phyloP scores from a whole-genome alignment of 495 filamentous ascomycete species.

The Glarea lozoyensis region DNA sequence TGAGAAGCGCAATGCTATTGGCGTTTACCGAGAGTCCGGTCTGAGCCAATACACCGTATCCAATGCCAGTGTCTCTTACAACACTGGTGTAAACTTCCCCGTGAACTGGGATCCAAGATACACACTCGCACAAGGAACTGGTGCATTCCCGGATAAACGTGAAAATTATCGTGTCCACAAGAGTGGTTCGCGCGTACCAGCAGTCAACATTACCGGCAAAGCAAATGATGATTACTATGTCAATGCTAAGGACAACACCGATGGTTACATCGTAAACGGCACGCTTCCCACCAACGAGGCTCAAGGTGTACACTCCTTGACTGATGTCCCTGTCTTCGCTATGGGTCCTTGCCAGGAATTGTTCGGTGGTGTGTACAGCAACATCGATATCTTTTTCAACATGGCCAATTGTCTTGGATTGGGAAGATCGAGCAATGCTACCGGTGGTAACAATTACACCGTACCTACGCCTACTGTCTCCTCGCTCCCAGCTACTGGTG shows the following conservation, averaged over 20 bases:
- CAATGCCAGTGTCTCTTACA: conserved; percentile 37
- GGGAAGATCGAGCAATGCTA: conserved; percentile 14
- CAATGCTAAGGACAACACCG: conserved; percentile 51
- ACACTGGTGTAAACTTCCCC: conserved; percentile 59
- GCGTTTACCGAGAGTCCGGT: conserved; percentile 56
- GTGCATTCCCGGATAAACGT: conserved; percentile 55
- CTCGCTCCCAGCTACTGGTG: neutral
- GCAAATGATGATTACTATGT: conserved; percentile 41
- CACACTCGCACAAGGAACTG: conserved; percentile 55
- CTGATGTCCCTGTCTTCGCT: conserved; percentile 68
- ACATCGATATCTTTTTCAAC: conserved; percentile 63
- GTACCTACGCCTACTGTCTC: neutral
- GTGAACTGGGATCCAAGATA: conserved; percentile 70
- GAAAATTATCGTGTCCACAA: conserved; percentile 58
- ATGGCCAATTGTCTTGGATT: conserved; percentile 62
- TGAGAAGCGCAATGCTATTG: conserved; percentile 56
- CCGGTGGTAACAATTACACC: neutral
- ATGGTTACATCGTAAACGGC: conserved; percentile 59
- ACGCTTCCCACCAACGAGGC: conserved; percentile 43
- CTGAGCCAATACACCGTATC: conserved; percentile 56
- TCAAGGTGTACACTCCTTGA: conserved; percentile 64
- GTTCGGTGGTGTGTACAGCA: conserved; percentile 60
- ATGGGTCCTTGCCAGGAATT: conserved; percentile 62
- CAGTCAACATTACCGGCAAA: conserved; percentile 29
- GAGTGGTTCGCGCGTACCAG: conserved; percentile 47